Evolutionary conservation across 495 filamentous ascomycete genomes (phyloP), one percentile per base, ranked within the genome.

Genomic region (Penicillium malachiteum): DNA sequence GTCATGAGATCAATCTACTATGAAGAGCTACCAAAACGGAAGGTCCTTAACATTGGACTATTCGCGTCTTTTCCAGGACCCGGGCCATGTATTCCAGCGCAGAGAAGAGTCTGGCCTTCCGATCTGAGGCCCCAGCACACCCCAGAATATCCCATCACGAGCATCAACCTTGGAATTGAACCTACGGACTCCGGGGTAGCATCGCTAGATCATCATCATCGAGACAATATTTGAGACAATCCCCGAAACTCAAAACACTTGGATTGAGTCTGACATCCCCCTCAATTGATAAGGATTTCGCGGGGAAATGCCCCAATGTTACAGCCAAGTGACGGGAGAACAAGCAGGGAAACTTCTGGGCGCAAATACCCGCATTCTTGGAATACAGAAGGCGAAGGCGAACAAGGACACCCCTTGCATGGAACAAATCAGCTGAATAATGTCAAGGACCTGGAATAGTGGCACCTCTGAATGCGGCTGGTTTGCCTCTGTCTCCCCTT

Each of bases 231-330:
- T 7, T 40, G 57, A 63, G 53, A 60, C 50, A 42, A 48, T 43
- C 11, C 10, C 50, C 50, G 46, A 60, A 55, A 48, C 32, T 41
- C 50, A 52, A 58, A 50, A 26, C 21, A 26, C 21, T 21, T 31
- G 16, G 57, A 47, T 31, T 44, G 41, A 47, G 41, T 46, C 49
- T 26, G 21, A 26, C 21, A 26, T 26, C 37, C 16, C 50, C 32
- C 14, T 21, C 9, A 45, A 11, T 39, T 40, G 52, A 48, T 53
- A 43, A 50, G 18, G 8, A 46, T 14, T 34, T 11, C 58, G 62
- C 62, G 63, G 63, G 59, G 58, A 55, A 56, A 43, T 21, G 30
- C 54, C 56, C 64, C 61, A 60, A 65, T 62, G 64, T 67, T 67
- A 41, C 63, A 66, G 41, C 47, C 33, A 26, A 38, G 53, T 18